Evolutionary conservation across 2,329 filamentous ascomycete genomes (phyloP).

Genomic region (Calonectria fujianensis): DNA sequence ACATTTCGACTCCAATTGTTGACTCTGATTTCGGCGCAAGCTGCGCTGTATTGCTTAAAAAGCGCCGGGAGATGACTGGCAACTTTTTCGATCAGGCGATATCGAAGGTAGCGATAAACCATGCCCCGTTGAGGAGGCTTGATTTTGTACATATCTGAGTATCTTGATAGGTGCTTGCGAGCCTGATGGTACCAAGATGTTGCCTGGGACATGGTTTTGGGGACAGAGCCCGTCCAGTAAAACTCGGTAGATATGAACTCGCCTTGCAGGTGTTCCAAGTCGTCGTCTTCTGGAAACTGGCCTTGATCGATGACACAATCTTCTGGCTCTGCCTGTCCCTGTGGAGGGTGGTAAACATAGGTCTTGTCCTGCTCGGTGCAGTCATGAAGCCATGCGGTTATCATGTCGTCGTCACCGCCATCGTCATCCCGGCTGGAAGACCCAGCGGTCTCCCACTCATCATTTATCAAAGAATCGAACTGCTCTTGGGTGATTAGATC

Average conservation of each 20-base stretch:
- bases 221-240: slow-evolving; percentile 44
- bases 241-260: slow-evolving; percentile 60
- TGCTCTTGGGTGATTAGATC: slow-evolving; percentile 79
- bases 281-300: slow-evolving; percentile 43
- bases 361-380: slow-evolving; percentile 46
- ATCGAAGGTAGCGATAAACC: slow-evolving; percentile 80
- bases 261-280: slow-evolving; percentile 73
- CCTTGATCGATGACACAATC: slow-evolving; percentile 26
- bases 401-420: slow-evolving; percentile 2
- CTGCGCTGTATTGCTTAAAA: slow-evolving; percentile 69
- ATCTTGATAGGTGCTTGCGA: slow-evolving; percentile 32
- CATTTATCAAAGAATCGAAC: slow-evolving; percentile 68
- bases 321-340: slow-evolving; percentile 39
- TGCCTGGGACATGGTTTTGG: slow-evolving; percentile 31
- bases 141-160: slow-evolving; percentile 77
- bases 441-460: slow-evolving; percentile 49
- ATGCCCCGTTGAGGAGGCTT: slow-evolving; percentile 72
- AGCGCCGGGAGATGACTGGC: slow-evolving; percentile 68
- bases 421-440: slow-evolving; percentile 13
- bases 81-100: slow-evolving; percentile 69
- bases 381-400: slow-evolving; percentile 47
- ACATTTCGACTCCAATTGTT: slow-evolving; percentile 76
- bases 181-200: slow-evolving; percentile 44
- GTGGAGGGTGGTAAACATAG: slow-evolving; percentile 50
- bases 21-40: slow-evolving; percentile 72